Base-by-base conservation (phyloP, 148 eudicot genomes). In the Nepenthes mirabilis region DNA sequence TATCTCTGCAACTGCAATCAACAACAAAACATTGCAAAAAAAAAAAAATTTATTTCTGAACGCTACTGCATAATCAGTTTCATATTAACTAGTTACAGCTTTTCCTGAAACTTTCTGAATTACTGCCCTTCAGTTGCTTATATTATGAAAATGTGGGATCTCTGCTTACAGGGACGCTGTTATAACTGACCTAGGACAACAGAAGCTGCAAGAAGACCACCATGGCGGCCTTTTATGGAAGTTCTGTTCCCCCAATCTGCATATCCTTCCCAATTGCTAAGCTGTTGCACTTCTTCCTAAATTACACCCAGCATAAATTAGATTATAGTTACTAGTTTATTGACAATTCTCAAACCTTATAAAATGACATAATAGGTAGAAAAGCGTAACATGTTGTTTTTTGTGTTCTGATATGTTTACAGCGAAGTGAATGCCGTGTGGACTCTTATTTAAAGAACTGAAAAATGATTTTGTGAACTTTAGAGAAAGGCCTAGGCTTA, bases 161-260 rank as follows among this genome's bases (percentile, higher is more conserved):
- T 40, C 8, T 40, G 45, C 45, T 40, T 40, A 40, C 23, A 23
- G 23, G 23, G 23, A 23, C 23, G 23, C 23, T 23, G 8, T 40
- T 40, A 40, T 40, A 40, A 40, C 76, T 69, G 23, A 87, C 95
- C 81, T 62, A 88, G 59, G 58, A 84, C 88, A 43, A 84, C 74
- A 52, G 88, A 66, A 52, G 95, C 88, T 23, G 95, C 91, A 50
- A 80, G 56, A 45, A 75, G 40, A 52, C 95, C 91, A 55, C 95
- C 86, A 64, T 88, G 91, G 13, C 36, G 68, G 47, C 88, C 84
- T 77, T 66, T 84, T 33, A 76, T 9, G 43, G 86, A 88, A 3
- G 88, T 80, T 66, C 59, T 67, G 37, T 71, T 74, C 67, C 72
- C 80, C 91, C 95, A 88, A 69, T 80, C 79, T 43, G 79, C 80